Evolutionary conservation across 2,329 filamentous ascomycete genomes (phyloP), one percentile per base, ranked within the genome.

Genomic region (Alternaria brassicae): DNA sequence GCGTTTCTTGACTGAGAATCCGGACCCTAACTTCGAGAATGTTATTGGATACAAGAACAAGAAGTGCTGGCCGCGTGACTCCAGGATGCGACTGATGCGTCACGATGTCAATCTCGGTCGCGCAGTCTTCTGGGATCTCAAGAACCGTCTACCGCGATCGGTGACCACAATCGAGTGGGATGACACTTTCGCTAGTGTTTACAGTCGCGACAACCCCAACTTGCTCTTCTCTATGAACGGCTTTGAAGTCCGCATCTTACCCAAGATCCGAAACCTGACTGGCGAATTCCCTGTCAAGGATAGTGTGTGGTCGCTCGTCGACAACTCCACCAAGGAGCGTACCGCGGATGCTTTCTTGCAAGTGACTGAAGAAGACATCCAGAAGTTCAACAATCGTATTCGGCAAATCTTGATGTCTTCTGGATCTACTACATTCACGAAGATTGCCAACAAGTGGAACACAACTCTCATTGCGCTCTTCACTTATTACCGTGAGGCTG

Each of bases 401-500:
- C 89, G 95, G 60, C 95, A 99, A 74, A 99, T 99, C 75, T 85
- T 99, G 56, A 99, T 99, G 95, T 98, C 94, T 10, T 98, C 95
- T 58, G 96, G 95, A n/a, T 97, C 92, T 5, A 99, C 95, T 0
- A 99, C 95, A 0, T 99, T 99, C 81, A 99, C 95, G 44, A 99
- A 99, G 85, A 99, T 99, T 73, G 95, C 96, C 45, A 99, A 99
- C 81, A 99, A 99, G 81, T 99, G 96, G 95, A 99, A 99, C 80
- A 99, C 95, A 0, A 95, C 92, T 1, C 80, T 99, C 67, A 99
- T 99, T 72, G 93, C 95, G 0, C 86, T 99, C 25, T 99, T 99
- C 81, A 98, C 95, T 0, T 99, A 99, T 80, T 99, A 99, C 76
- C 92, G 95, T 77, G 95, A 99, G 77, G 95, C 95, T 47, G 95